These are phyloP conservation scores for Pseudodiploospora longispora DNA, from an alignment of 2,329 filamentous ascomycete genomes.

Conservation along the genomic window DNA sequence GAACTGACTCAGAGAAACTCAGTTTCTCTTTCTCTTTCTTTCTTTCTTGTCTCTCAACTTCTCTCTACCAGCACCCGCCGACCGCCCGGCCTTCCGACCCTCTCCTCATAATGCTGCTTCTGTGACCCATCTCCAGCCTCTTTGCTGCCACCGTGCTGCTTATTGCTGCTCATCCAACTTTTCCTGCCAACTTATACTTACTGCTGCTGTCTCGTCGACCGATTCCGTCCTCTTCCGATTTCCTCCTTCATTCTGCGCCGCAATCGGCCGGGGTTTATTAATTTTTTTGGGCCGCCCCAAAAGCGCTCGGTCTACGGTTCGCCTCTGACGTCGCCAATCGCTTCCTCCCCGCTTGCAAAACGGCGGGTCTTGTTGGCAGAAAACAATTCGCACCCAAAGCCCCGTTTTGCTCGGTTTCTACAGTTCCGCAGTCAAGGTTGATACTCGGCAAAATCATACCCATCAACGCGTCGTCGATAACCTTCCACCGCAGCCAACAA, in stretches of 20 bases:
- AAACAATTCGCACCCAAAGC: conserved; percentile 2
- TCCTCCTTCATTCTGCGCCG: conserved; percentile 6
- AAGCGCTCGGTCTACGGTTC: conserved; percentile 4
- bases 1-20: conserved; percentile 7
- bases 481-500: neutral
- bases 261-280: conserved; percentile 2
- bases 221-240: conserved; percentile 5
- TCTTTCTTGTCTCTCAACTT: neutral
- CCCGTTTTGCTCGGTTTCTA: conserved; percentile 2
- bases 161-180: conserved; percentile 1
- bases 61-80: neutral
- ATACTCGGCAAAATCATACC: neutral
- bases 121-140: conserved; percentile 2
- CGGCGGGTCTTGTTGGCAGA: conserved; percentile 6
- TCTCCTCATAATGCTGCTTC: conserved; percentile 7
- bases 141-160: conserved; percentile 9
- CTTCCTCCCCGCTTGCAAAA: conserved; percentile 4
- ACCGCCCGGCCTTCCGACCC: neutral
- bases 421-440: too few relatives aligned
- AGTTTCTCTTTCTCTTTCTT: neutral
- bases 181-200: too few relatives aligned
- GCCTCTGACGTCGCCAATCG: conserved; percentile 7
- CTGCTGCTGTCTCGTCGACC: neutral
- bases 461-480: neutral
- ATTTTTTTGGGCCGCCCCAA: neutral